Base-by-base conservation (phyloP, 768 basidiomycete genomes). In the Lactifluus hygrophoroides region DNA sequence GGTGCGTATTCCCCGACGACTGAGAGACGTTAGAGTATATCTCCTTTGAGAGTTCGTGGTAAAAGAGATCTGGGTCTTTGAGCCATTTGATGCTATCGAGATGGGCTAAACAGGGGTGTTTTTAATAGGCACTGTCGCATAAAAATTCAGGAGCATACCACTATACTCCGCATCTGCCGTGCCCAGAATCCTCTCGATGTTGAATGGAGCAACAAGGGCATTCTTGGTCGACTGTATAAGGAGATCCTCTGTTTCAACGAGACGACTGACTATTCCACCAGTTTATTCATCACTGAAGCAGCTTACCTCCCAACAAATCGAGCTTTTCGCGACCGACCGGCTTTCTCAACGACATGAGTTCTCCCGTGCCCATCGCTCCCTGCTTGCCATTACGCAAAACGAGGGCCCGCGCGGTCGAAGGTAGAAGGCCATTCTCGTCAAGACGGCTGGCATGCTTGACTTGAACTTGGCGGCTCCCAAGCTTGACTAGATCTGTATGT, bases 291-390 rank as follows among this genome's bases (percentile, higher is more conserved):
- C 45, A 46, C 34, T 38, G 40, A 35, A n/a, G 38, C 25, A 34
- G 70, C 73, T 58, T 66, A 87, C 90, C 88, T 64, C 86, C 86
- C 30, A 90, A 72, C 25, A 90, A 76, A 68, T 89, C 87, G 30
- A 92, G 75, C 66, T 90, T 90, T 70, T 90, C 89, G 66, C 86
- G 78, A 1, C 90, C 90, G 49, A 78, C 83, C 61, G 88, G 79
- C 66, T 77, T 86, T 25, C 73, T 78, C 53, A 75, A 73, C 46
- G 79, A 69, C 47, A 83, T 69, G 45, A 89, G 19, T 70, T 89
- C 87, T 17, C 87, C 87, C 5, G 82, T 81, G 42, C 88, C 88
- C 53, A 77, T 77, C 28, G 85, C 76, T 13, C 86, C 88, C 70
- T 85, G 71, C 66, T 88, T 90, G 42, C 84, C 85, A 66, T 88